A percentile compares a stretch with the other conserved stretches of the same genome.
Conservation (phyloP, 169 alveolate species). For the Eimeria brunetti region DNA sequence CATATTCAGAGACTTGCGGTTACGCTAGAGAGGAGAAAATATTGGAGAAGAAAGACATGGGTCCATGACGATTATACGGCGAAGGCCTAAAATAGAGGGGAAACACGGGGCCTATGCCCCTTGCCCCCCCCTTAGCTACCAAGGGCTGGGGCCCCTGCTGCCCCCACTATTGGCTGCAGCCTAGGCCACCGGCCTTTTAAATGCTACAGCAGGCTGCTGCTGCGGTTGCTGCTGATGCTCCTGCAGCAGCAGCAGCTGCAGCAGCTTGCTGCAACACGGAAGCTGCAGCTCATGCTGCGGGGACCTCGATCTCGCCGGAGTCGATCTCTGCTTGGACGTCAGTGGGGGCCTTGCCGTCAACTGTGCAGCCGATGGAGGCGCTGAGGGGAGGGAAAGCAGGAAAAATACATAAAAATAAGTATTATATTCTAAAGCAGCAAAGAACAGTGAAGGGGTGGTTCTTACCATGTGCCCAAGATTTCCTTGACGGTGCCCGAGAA, state of each 20-base stretch:
- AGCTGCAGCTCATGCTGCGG: constrained; percentile 66
- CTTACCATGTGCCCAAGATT: constrained; percentile 96
- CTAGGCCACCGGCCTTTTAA: neutral
- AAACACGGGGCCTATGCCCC: neutral
- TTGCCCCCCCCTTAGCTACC: neutral
- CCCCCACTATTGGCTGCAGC: neutral
- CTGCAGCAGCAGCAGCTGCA: no score
- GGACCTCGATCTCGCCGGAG: constrained; percentile 79
- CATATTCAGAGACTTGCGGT: neutral
- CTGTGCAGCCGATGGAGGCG: constrained; percentile 98
- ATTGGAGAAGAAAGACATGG: constrained; percentile 13
- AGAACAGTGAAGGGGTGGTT: neutral
- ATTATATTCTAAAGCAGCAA: neutral
- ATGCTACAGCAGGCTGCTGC: no score
- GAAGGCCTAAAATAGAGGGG: neutral
- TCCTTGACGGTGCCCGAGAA: constrained; percentile 98
- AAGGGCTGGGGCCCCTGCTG: neutral
- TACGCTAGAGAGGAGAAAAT: neutral
- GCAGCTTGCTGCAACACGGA: no score
- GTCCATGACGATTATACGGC: neutral
- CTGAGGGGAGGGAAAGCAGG: constrained; percentile 64
- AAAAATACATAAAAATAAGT: neutral
- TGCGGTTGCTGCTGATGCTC: no score
- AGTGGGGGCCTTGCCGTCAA: constrained; percentile 97
- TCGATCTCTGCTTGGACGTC: constrained; percentile 88